Base-by-base conservation (phyloP, 495 filamentous ascomycete genomes). In the Neurospora hispaniola region DNA sequence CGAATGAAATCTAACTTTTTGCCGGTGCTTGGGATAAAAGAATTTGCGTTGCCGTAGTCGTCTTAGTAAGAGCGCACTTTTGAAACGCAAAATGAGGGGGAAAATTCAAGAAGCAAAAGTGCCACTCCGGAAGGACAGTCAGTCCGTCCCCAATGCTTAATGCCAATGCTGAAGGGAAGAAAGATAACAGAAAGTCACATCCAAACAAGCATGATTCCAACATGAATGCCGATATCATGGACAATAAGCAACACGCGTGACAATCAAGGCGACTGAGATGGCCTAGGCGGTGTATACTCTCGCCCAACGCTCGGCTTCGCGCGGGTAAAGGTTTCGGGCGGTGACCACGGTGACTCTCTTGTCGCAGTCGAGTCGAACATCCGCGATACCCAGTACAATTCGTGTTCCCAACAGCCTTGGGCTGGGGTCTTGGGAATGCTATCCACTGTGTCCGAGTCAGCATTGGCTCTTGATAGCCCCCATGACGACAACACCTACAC, bases 331-430 rank as follows among this genome's bases (percentile, higher is more conserved):
- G 62, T 70, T 62, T 75, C 69, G 3, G 76, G 76, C 8, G 76
- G 76, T 5, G 71, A 40, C 79, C 79, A 80, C 8, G 39, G 69
- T 0, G 41, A 5, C 4, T 73, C 73, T 8, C 12, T 66, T 2
- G 72, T 41, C 8, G 72, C 39, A 2, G 68, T 46, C 5, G 76
- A 73, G 0, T 69, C 69, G 38, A 80, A 79, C 78, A 80, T 78
- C 31, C 59, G 70, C 20, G 79, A 79, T 8, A 79, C 31, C 76
- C 78, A 80, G 27, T 70, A 79, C 5, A 80, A 39, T n/a, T 77
- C 75, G 66, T 77, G 35, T 12, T 80, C 79, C 79, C 79, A 80
- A 59, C 75, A 76, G 18, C 75, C 78, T 6, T 73, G 72, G 2
- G n/a, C 11, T 10, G 76, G 74, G 2, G 71, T 72, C 6, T 42